Base-by-base conservation (phyloP, 1,139 yeast genomes). In the Sugiyamaella japonica region DNA sequence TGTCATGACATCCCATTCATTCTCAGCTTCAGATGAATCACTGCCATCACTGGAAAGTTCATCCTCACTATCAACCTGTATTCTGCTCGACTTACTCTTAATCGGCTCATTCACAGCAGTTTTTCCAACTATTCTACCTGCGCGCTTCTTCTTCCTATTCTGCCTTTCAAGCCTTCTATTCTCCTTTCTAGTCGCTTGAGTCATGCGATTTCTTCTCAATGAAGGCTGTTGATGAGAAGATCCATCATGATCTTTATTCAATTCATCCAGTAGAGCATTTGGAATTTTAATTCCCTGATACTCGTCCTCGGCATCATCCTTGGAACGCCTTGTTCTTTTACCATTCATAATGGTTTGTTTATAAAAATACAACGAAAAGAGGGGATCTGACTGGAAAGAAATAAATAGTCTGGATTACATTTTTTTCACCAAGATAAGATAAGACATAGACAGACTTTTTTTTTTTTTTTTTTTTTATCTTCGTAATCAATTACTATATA, bases 211-310 rank as follows among this genome's bases (percentile, higher is more conserved):
- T 59, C 70, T 68, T 69, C 54, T 55, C 25, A 54, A 73, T 60
- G 67, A 45, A 13, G 48, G 55, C 12, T 52, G 49, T 45, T 56
- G 48, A 9, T 16, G 28, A 9, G 55, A 36, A 9, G 55, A 36
- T n/a, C 71, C 73, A 23, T 73, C 73, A 55, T 78, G 78, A 45
- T 81, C 80, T 17, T 76, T 71, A 57, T 80, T 76, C 58, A 88
- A 77, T 66, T 84, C 85, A 60, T 87, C 93, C 50, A 88, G 68
- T 38, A 89, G 68, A 15, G 74, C 71, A 1, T 86, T 87, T 0
- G 96, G 96, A 28, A 88, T 73, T 57, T 83, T 77, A 50, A 86
- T 62, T 6, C 63, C 63, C 17, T 57, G 50, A 46, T 54, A 54
- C 23, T 41, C 61, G n/a, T 46, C 43, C 2, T 23, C 50, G 3